Evolutionary conservation across 1,139 yeast species (phyloP), one percentile per base, ranked within the genome.

Genomic region (Yamadazyma buinensis): DNA sequence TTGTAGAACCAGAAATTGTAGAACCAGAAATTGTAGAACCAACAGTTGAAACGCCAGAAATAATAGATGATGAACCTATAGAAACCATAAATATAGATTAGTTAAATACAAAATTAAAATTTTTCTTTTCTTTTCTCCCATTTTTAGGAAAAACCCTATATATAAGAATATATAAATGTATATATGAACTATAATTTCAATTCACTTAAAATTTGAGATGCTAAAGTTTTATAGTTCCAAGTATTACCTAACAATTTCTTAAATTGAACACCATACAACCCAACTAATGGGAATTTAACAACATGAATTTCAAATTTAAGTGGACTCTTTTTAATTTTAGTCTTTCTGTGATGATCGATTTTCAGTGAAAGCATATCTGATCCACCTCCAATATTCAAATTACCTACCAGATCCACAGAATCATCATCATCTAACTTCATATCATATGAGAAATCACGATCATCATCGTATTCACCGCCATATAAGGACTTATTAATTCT

Each of bases 181-280:
- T n/a, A n/a, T n/a, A n/a, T n/a, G n/a, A n/a, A 28, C 44, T 55
- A 83, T 49, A 88, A 66, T 49, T 84, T 82, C 59, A 90, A 70
- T 50, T 86, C 92, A 42, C 76, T 75, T 60, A 90, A 73, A 32
- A 90, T 83, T 57, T 82, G 87, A 40, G 94, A 81, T 3, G 97
- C 97, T 56, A 90, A 67, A n/a, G 88, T 82, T 64, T 90, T 90
- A 62, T 90, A 90, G 61, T 84, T 78, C 97, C 97, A 90, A 2
- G 97, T 86, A 57, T 92, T 88, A 49, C 98, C 98, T 40, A 85
- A 74, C 29, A 90, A 73, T 57, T 90, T 90, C 68, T 90, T 92
- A 65, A 92, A 88, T 58, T 90, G 97, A 35, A 92, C 92, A 57
- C 97, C 98, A 46, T 85, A 88, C 42, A 92, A 69, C 10, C 95